A percentile compares a stretch with the other conserved stretches of the same genome.
Evolutionary conservation across 1,284 basidiomycete species (phyloP).

Genomic region (Pholiota adiposa): DNA sequence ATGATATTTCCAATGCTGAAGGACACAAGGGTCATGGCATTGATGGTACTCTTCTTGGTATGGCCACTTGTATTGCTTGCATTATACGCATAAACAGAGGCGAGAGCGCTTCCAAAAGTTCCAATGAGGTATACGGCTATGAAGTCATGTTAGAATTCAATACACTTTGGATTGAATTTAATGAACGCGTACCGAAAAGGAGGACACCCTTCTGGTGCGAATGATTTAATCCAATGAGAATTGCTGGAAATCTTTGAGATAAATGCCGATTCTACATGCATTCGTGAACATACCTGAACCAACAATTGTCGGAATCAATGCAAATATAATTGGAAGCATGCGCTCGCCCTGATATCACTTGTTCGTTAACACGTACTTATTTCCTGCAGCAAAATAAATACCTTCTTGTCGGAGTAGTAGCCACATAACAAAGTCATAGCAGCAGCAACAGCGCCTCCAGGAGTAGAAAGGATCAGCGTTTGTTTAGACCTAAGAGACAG

Average conservation of each 20-base stretch:
- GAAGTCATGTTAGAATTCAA: too few species aligned
- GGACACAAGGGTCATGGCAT: slow-evolving; percentile 60
- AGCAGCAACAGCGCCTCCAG: slow-evolving; percentile 56
- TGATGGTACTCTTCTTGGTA: slow-evolving; percentile 71
- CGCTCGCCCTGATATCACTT: slow-evolving; percentile 49
- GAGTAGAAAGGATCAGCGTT: slow-evolving; percentile 64
- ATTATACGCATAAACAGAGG: slow-evolving; percentile 68
- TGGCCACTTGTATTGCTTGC: slow-evolving; percentile 69
- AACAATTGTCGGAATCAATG: slow-evolving; percentile 64
- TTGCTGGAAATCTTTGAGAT: slow-evolving; percentile 34
- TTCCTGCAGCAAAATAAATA: slow-evolving; percentile 16
- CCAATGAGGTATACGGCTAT: slow-evolving; percentile 59
- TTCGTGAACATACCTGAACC: slow-evolving; percentile 46
- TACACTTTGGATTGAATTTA: neutral
- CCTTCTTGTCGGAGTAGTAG: slow-evolving; percentile 69
- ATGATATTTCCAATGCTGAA: slow-evolving; percentile 66
- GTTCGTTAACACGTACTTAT: neutral
- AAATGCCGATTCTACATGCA: neutral
- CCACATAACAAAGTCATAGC: slow-evolving; percentile 57
- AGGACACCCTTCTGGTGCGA: slow-evolving; percentile 55
- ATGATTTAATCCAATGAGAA: slow-evolving; percentile 61
- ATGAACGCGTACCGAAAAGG: slow-evolving; percentile 52
- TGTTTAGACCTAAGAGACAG: slow-evolving; percentile 48
- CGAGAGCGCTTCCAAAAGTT: slow-evolving; percentile 63
- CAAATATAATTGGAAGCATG: slow-evolving; percentile 67